Percentiles rank a stretch among this genome's conserved stretches.
Conservation (phyloP, 2,329 filamentous ascomycete genomes). For the Colletotrichum eleusines region DNA sequence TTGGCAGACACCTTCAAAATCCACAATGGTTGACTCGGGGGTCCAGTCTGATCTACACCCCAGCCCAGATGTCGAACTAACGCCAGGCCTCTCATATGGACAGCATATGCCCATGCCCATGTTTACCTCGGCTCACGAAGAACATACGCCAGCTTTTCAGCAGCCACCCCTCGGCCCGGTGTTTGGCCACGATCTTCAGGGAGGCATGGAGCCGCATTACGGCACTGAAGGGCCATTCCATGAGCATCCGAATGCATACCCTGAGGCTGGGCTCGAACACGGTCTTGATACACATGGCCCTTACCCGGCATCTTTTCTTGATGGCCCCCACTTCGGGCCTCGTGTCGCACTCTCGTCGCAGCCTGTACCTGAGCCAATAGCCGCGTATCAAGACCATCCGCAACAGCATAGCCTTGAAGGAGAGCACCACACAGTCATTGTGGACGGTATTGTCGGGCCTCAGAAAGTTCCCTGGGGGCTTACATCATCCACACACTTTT, state of each 20-base stretch:
- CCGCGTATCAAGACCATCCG: constrained; percentile 9
- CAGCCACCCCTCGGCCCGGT: constrained; percentile 23
- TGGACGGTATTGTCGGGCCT: constrained; percentile 37
- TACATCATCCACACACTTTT: constrained; percentile 24
- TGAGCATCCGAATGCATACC: constrained; percentile 25
- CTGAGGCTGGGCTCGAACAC: constrained; percentile 30
- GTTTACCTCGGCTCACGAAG: constrained; percentile 31
- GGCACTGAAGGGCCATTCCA: constrained; percentile 12
- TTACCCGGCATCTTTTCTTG: constrained; percentile 32
- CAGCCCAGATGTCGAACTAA: background rate
- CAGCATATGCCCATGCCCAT: constrained; percentile 23
- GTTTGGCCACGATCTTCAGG: constrained; percentile 19
- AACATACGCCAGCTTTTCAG: constrained; percentile 26
- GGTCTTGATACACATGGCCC: constrained; percentile 6
- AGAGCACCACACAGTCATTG: constrained; percentile 19
- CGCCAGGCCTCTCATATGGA: constrained; percentile 13
- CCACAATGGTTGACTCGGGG: constrained; percentile 36
- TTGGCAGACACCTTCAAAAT: constrained; percentile 34
- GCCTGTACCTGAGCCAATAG: constrained; percentile 11
- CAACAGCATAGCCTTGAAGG: constrained; percentile 12
- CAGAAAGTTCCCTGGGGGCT: constrained; percentile 37
- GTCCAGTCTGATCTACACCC: constrained; percentile 27
- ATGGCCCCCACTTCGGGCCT: constrained; percentile 24
- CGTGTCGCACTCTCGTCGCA: constrained; percentile 4
- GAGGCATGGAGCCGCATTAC: constrained; percentile 23